Conservation (phyloP, 2,329 filamentous ascomycete genomes). For the Ramularia endophylla region DNA sequence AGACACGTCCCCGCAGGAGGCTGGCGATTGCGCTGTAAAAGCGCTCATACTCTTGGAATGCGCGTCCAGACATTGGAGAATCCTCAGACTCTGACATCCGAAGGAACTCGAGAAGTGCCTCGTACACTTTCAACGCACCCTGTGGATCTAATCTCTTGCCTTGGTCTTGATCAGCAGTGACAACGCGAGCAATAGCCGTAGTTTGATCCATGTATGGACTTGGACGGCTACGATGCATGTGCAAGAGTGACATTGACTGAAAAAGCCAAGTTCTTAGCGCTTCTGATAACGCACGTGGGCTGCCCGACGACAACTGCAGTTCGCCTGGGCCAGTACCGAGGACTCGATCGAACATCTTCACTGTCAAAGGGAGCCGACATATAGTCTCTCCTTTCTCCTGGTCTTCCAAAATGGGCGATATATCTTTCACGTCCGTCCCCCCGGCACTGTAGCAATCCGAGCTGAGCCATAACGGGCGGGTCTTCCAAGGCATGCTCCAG, state of each 20-base stretch:
- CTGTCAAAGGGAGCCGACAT: constrained; percentile 12
- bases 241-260: constrained; percentile 10
- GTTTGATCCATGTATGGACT: constrained; percentile 11
- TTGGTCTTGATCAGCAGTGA: constrained; percentile 15
- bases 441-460: constrained; percentile 14
- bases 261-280: constrained; percentile 14
- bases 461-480: constrained; percentile 13
- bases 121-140: constrained; percentile 11
- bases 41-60: constrained; percentile 3
- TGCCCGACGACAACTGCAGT: constrained; percentile 6
- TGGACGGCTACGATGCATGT: constrained; percentile 9
- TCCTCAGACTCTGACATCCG: constrained; percentile 4
- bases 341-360: constrained; percentile 14
- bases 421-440: constrained; percentile 9
- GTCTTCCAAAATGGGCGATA: constrained; percentile 6
- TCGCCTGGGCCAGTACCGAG: constrained; percentile 10
- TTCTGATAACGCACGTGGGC: constrained; percentile 8
- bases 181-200: constrained; percentile 13
- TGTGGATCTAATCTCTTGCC: constrained; percentile 7
- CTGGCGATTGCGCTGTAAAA: constrained; percentile 9
- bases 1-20: constrained; percentile 16
- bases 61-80: neutral
- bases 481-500: constrained; percentile 15
- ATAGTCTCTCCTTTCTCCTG: neutral
- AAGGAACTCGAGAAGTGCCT: constrained; percentile 11